Evolutionary conservation across 495 filamentous ascomycete species (phyloP).

Genomic region (Hypoxylon intermedium): DNA sequence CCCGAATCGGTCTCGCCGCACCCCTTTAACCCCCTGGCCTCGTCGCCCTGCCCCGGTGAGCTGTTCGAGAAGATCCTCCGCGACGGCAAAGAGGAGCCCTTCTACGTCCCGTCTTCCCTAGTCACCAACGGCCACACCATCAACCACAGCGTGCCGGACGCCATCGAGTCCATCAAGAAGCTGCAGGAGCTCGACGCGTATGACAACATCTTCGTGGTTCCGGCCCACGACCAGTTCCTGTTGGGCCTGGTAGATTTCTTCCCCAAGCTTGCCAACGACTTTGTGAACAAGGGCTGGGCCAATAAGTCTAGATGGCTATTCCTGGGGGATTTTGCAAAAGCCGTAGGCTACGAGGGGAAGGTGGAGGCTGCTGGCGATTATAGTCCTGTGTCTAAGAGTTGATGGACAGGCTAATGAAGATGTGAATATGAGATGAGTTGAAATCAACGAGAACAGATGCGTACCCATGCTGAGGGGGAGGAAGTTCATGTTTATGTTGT

Average conservation of each 20-base stretch:
- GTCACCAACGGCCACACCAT: slow-evolving; percentile 9
- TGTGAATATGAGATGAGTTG: not conserved
- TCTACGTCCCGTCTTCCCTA: slow-evolving; percentile 44
- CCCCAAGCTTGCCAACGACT: slow-evolving; percentile 58
- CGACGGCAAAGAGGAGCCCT: slow-evolving; percentile 37
- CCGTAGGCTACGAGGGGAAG: slow-evolving; percentile 42
- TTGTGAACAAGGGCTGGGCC: slow-evolving; percentile 60
- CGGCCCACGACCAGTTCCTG: slow-evolving; percentile 62
- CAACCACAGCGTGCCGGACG: slow-evolving; percentile 38
- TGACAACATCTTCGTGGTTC: slow-evolving; percentile 58
- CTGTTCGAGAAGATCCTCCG: slow-evolving; percentile 50
- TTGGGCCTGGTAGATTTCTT: slow-evolving; percentile 58
- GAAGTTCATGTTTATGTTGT: not conserved
- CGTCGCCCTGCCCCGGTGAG: slow-evolving; percentile 46
- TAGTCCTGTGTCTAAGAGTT: not conserved
- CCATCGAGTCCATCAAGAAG: slow-evolving; percentile 50
- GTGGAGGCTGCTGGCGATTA: slow-evolving; percentile 25
- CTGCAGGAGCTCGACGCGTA: slow-evolving; percentile 58
- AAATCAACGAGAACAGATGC: no score
- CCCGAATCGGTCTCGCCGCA: slow-evolving; percentile 53
- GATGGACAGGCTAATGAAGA: not conserved
- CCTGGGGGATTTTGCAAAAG: slow-evolving; percentile 59
- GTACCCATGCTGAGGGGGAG: no score
- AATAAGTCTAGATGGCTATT: slow-evolving; percentile 60
- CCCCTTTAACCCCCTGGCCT: slow-evolving; percentile 37